A percentile compares a stretch with the other conserved stretches of the same genome.
phyloP scores from a whole-genome alignment of 495 filamentous ascomycete species.

The Penicillium maclennaniae region DNA sequence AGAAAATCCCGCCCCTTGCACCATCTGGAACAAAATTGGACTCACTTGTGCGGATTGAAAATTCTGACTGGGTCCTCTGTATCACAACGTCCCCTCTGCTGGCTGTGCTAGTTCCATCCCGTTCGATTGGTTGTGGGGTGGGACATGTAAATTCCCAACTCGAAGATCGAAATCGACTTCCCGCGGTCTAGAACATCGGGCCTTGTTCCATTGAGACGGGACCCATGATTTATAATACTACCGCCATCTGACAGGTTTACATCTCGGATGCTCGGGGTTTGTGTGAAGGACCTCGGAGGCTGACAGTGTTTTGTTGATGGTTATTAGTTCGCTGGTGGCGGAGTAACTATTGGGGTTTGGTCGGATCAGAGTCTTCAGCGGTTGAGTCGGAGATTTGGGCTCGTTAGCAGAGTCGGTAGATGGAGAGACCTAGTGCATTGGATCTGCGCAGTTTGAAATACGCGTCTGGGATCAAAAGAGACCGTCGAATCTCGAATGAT shows the following conservation, averaged over 20 bases:
- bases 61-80: background rate
- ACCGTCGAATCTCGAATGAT: too few relatives aligned
- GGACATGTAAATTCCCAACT: background rate
- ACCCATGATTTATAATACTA: background rate
- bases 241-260: background rate
- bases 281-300: background rate
- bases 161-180: background rate
- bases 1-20: slow-evolving; percentile 8
- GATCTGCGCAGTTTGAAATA: too few relatives aligned
- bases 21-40: slow-evolving; percentile 2
- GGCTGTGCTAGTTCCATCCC: background rate
- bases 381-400: background rate
- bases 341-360: background rate
- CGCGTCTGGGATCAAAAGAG: too few relatives aligned
- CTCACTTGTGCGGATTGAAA: background rate
- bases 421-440: too few relatives aligned
- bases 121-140: background rate
- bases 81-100: background rate
- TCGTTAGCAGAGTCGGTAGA: too few relatives aligned
- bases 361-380: background rate
- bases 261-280: background rate
- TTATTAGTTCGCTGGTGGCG: background rate
- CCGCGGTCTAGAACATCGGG: slow-evolving; percentile 2
- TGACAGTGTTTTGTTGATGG: background rate
- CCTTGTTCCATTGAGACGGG: background rate